These are phyloP conservation scores for Lagenidium sp. DNA, from an alignment of 352 stramenopile species.

Conservation along the genomic window DNA sequence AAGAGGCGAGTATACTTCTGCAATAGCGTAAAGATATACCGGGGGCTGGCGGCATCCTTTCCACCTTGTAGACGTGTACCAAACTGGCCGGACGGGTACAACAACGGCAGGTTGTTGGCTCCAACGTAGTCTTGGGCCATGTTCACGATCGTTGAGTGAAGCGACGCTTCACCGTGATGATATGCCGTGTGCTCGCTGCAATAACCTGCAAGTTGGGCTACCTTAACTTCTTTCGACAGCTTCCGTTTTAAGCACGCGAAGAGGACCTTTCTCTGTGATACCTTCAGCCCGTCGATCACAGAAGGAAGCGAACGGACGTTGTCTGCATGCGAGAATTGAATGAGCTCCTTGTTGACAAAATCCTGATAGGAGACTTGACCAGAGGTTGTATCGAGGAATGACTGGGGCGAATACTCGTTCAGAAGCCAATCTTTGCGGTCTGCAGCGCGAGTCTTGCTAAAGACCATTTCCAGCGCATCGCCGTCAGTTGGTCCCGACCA, in stretches of 20 bases:
- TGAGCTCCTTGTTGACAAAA: slow-evolving; percentile 99
- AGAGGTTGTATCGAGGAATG: slow-evolving; percentile 91
- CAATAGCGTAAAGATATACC: slow-evolving; percentile 99
- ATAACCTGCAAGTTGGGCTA: slow-evolving; percentile 98
- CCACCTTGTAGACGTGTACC: slow-evolving; percentile 97
- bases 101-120: slow-evolving; percentile 98
- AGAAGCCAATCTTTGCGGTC: slow-evolving; percentile 97
- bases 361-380: slow-evolving; percentile 90
- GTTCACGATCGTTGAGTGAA: slow-evolving; percentile 97
- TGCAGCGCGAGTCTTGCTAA: slow-evolving; percentile 93
- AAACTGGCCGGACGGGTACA: slow-evolving; percentile 98
- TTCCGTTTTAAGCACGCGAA: slow-evolving; percentile 98
- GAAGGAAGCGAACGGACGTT: slow-evolving; percentile 95
- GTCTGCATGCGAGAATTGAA: slow-evolving; percentile 97
- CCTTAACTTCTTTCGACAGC: slow-evolving; percentile 98
- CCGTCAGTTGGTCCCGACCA: slow-evolving; percentile 64
- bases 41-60: slow-evolving; percentile 96
- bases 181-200: slow-evolving; percentile 96
- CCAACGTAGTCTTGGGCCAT: slow-evolving; percentile 99
- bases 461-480: slow-evolving; percentile 98
- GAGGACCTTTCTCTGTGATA: slow-evolving; percentile 96
- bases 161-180: slow-evolving; percentile 97
- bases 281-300: slow-evolving; percentile 96
- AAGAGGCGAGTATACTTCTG: slow-evolving; percentile 94
- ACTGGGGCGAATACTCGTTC: slow-evolving; percentile 74